Evolutionary conservation across 1,139 yeast species (phyloP), one percentile per base, ranked within the genome.

Genomic region (Pichia sp.): DNA sequence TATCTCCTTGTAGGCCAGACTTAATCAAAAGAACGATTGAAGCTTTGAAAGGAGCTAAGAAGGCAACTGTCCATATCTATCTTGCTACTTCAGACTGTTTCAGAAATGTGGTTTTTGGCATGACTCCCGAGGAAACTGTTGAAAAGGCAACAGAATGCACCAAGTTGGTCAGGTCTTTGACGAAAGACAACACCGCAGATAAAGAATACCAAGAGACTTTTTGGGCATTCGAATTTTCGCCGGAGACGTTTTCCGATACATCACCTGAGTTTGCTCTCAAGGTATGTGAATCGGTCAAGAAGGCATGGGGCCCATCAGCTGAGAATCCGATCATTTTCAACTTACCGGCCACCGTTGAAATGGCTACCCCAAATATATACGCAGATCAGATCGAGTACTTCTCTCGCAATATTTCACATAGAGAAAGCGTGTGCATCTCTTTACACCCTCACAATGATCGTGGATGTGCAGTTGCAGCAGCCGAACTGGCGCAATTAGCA

Each of bases 331-430:
- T 93, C 62, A 89, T 93, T 61, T 91, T 93, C 78, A 93, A 93
- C 74, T 78, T 93, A 62, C 99, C 99, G 10, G 98, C 99, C 42
- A 93, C 99, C n/a, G 98, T 93, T 40, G 99, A 93, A 74, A 87
- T 91, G 79, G 75, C 96, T 25, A 80, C 95, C 43, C 99, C 98
- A 57, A 93, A 93, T 68, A 83, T 91, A 44, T 93, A 89, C 65
- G 99, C 98, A 50, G 98, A 93, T 71, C 98, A 91, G 74, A 83
- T 93, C 58, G 99, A 93, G 72, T 90, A 86, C 69, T 93, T 93
- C 67, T 74, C 85, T 58, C 83, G 83, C 25, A 78, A 85, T 62
- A 86, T 93, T 53, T 69, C 85, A 45, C 86, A 91, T 66, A 84
- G 98, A 64, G 95, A 89, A 61, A 87, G 82, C 62, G 82, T 91